Conservation (phyloP, 2,329 filamentous ascomycete species). For the Peltaster fructicola region DNA sequence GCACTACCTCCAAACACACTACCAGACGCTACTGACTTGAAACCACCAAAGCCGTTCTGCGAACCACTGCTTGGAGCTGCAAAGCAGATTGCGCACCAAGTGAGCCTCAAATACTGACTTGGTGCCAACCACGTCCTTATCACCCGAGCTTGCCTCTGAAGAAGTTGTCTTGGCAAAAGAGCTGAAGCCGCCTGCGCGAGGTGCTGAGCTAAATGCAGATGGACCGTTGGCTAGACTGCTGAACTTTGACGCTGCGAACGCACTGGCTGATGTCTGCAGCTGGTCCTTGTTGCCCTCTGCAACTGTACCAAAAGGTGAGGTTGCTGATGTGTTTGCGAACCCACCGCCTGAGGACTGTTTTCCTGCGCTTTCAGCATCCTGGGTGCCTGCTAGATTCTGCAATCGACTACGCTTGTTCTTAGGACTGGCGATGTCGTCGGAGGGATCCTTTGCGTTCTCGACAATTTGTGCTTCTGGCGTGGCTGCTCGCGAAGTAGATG, state of each 20-base stretch:
- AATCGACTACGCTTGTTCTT: conserved; percentile 30
- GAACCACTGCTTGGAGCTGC: conserved; percentile 8
- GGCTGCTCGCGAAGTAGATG: conserved; percentile 5
- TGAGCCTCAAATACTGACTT: conserved; percentile 24
- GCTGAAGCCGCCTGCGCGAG: conserved; percentile 13
- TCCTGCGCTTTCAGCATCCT: too few relatives aligned
- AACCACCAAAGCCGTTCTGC: conserved; percentile 15
- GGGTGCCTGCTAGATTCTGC: too few relatives aligned
- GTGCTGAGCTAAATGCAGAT: too few relatives aligned
- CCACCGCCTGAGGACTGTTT: conserved; percentile 23
- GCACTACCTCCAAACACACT: conserved; percentile 17
- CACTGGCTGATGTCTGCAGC: conserved; percentile 23
- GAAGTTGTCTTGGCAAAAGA: too few relatives aligned
- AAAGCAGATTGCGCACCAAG: conserved; percentile 19
- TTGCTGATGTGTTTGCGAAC: conserved; percentile 27
- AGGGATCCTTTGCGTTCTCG: conserved; percentile 6
- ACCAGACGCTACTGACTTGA: conserved; percentile 12
- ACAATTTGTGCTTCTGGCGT: conserved; percentile 9
- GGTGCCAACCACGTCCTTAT: too few relatives aligned
- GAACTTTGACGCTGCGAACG: conserved; percentile 35
- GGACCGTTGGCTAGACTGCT: conserved; percentile 27
- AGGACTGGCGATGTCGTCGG: conserved; percentile 22
- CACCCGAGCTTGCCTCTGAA: too few relatives aligned
- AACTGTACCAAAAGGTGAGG: conserved; percentile 31
- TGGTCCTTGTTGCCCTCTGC: conserved; percentile 18